These are phyloP conservation scores for Suillus subalutaceus DNA, from an alignment of 768 basidiomycete species.

Conservation along the genomic window DNA sequence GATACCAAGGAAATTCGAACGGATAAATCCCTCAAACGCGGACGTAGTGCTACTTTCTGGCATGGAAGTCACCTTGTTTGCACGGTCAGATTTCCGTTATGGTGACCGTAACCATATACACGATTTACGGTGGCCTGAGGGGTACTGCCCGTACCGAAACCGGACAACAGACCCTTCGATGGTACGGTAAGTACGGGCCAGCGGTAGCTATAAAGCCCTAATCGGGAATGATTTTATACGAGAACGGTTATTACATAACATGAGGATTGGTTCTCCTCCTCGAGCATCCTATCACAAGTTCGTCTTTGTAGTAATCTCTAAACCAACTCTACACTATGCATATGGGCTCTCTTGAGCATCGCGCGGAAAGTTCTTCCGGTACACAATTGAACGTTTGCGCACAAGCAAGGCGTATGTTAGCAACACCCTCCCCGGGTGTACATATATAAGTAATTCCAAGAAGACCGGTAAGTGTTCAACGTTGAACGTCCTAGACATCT, in stretches of 20 bases:
- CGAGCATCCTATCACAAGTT: background rate
- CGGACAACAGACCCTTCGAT: background rate
- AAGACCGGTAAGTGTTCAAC: constrained; percentile 7
- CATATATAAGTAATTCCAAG: constrained; percentile 23
- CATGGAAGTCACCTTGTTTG: background rate
- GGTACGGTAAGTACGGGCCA: background rate
- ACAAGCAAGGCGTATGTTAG: background rate
- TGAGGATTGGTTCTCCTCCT: background rate
- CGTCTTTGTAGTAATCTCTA: background rate
- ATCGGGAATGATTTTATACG: background rate
- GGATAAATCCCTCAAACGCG: background rate
- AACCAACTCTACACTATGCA: background rate
- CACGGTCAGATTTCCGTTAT: background rate
- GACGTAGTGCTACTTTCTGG: background rate
- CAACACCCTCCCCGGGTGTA: background rate
- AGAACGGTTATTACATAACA: background rate
- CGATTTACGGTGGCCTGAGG: background rate
- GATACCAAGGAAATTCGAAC: background rate
- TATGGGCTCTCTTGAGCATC: background rate
- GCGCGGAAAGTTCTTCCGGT: background rate
- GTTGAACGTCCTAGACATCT: constrained; percentile 9
- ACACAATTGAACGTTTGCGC: background rate
- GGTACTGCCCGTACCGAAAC: background rate
- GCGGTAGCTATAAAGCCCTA: background rate
- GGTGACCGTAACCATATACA: background rate